Conservation (phyloP, 2,329 filamentous ascomycete species). For the Ophiobolus disseminans region DNA sequence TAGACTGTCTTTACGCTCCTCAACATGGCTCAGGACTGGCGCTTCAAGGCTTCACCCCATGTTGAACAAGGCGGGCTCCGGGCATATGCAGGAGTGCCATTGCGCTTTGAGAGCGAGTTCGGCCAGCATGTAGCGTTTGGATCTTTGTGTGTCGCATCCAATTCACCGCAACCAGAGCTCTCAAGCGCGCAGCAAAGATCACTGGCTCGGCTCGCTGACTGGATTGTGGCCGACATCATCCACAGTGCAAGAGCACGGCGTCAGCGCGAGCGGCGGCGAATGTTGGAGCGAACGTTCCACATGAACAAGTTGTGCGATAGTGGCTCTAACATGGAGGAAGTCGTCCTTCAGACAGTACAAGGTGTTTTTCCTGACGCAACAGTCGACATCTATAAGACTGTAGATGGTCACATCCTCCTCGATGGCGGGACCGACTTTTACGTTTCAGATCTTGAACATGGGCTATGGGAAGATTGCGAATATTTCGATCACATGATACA, state of each 20-base stretch:
- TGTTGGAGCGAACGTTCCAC: conserved; percentile 46
- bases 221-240: conserved; percentile 53
- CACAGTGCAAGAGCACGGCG: conserved; percentile 48
- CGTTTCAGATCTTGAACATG: conserved; percentile 43
- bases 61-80: conserved; percentile 51
- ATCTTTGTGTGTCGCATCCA: conserved; percentile 54
- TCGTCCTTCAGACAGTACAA: conserved; percentile 39
- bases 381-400: conserved; percentile 35
- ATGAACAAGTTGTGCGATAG: conserved; percentile 28
- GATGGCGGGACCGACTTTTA: conserved; percentile 36
- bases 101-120: conserved; percentile 50
- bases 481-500: conserved; percentile 51
- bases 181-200: conserved; percentile 41
- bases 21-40: conserved; percentile 55
- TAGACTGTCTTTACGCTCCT: conserved; percentile 52
- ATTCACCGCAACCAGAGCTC: conserved; percentile 42
- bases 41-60: conserved; percentile 52
- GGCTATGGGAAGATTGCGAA: conserved; percentile 55
- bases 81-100: conserved; percentile 53
- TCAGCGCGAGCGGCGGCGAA: conserved; percentile 50
- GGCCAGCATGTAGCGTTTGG: conserved; percentile 53
- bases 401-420: conserved; percentile 31
- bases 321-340: conserved; percentile 29
- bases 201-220: conserved; percentile 48
- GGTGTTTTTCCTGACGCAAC: conserved; percentile 45